phyloP scores from a whole-genome alignment of 2,329 filamentous ascomycete genomes.

The Thielaviopsis ethacetica region DNA sequence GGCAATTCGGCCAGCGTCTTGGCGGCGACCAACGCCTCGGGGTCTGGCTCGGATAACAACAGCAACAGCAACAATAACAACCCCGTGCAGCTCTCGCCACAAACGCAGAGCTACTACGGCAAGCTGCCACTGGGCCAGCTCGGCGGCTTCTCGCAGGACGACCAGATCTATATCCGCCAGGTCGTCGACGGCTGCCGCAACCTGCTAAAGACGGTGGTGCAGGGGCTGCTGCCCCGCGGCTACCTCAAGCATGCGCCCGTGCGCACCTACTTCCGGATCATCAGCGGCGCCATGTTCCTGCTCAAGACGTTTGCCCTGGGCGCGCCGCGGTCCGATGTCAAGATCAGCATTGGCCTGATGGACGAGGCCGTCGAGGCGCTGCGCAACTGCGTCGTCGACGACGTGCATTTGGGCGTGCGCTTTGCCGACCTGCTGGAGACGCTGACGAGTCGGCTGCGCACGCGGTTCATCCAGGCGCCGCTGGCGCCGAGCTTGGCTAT shows the following conservation, averaged over 20 bases:
- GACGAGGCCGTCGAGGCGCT: slow-evolving; percentile 59
- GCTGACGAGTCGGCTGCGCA: slow-evolving; percentile 55
- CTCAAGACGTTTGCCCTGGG: slow-evolving; percentile 73
- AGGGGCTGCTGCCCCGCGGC: slow-evolving; percentile 55
- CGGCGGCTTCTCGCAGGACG: slow-evolving; percentile 46
- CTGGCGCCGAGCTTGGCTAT: slow-evolving; percentile 14
- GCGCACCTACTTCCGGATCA: slow-evolving; percentile 72
- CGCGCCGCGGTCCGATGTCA: slow-evolving; percentile 61
- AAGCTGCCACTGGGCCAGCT: slow-evolving; percentile 47
- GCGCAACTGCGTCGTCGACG: slow-evolving; percentile 64
- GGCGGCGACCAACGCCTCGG: slow-evolving; percentile 15
- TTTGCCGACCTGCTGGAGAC: slow-evolving; percentile 74
- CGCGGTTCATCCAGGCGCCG: slow-evolving; percentile 52
- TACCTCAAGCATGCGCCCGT: slow-evolving; percentile 74
- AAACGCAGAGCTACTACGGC: slow-evolving; percentile 48
- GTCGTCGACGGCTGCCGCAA: slow-evolving; percentile 65
- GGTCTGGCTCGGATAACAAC: slow-evolving; percentile 22
- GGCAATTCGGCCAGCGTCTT: slow-evolving; percentile 22
- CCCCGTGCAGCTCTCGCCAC: slow-evolving; percentile 36
- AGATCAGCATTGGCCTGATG: slow-evolving; percentile 58
- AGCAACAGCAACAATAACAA: too few relatives aligned
- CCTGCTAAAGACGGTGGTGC: slow-evolving; percentile 59
- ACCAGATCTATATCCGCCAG: slow-evolving; percentile 58
- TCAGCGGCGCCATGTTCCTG: slow-evolving; percentile 70
- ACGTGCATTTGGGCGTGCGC: slow-evolving; percentile 69